Percentiles rank a stretch among this genome's conserved stretches.
Evolutionary conservation across 768 basidiomycete genomes (phyloP).

Genomic region (Hygrophoropsis aurantiaca): DNA sequence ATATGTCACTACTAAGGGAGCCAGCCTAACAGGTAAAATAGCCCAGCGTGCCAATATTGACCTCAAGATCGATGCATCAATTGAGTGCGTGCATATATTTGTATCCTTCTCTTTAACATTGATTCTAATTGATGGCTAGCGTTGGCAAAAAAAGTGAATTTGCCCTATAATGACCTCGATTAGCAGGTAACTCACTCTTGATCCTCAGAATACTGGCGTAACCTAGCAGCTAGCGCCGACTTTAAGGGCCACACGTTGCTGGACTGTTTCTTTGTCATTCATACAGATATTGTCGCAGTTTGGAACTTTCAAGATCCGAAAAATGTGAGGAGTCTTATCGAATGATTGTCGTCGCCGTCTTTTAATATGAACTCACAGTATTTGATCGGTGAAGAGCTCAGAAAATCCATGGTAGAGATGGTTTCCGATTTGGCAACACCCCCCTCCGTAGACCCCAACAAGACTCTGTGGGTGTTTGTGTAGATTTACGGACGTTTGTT

Average conservation of each 20-base stretch:
- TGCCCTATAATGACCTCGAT: not conserved
- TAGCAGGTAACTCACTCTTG: conserved; percentile 1
- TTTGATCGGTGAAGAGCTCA: not conserved
- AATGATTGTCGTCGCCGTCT: too few species aligned
- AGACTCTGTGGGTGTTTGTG: not conserved
- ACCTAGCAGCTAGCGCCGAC: conserved; percentile 7
- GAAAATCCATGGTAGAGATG: not conserved
- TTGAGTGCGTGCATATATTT: conserved; percentile 1
- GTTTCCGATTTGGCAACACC: not conserved
- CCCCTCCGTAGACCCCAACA: not conserved
- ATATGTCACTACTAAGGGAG: conserved; percentile 5
- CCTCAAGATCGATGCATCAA: conserved; percentile 3
- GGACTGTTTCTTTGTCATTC: conserved; percentile 14
- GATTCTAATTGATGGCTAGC: not conserved
- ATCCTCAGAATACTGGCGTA: conserved; percentile 18
- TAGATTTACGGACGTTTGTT: not conserved
- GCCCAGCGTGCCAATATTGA: conserved; percentile 6
- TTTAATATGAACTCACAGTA: not conserved
- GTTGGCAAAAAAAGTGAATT: conserved; percentile 8
- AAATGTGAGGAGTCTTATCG: not conserved
- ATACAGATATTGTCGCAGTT: conserved; percentile 14
- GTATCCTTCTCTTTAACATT: not conserved
- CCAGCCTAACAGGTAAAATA: conserved; percentile 3
- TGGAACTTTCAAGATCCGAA: conserved; percentile 20
- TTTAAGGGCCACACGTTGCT: conserved; percentile 9